These are phyloP conservation scores for Candida insectalens DNA, from an alignment of 805 yeast species.

Conservation along the genomic window DNA sequence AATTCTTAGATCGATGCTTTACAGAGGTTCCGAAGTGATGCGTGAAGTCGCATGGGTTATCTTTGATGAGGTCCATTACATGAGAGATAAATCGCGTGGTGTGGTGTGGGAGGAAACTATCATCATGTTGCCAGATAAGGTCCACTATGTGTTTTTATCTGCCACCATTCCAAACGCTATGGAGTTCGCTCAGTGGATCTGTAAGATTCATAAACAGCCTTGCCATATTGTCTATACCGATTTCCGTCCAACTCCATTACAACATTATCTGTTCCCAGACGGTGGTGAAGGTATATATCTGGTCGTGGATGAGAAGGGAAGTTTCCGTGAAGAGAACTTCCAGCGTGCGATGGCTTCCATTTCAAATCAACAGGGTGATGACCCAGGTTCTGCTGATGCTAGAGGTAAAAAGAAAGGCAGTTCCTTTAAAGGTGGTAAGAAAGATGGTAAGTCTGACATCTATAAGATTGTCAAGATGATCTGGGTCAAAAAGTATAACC, in stretches of 20 bases:
- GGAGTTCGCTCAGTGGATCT: slow-evolving; percentile 99
- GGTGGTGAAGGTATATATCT: slow-evolving; percentile 96
- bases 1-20: slow-evolving; percentile 88
- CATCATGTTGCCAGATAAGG: slow-evolving; percentile 94
- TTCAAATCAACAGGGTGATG: slow-evolving; percentile 75
- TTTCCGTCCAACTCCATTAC: slow-evolving; percentile 97
- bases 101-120: slow-evolving; percentile 99
- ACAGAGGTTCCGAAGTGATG: slow-evolving; percentile 91
- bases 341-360: slow-evolving; percentile 97
- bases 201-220: slow-evolving; percentile 89
- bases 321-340: slow-evolving; percentile 93
- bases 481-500: slow-evolving; percentile 92
- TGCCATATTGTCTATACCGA: slow-evolving; percentile 98
- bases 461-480: slow-evolving; percentile 97
- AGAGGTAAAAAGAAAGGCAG: slow-evolving; percentile 43
- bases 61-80: slow-evolving; percentile 97
- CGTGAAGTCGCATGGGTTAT: slow-evolving; percentile 97
- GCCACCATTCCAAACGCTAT: slow-evolving; percentile 97
- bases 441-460: slow-evolving; percentile 62
- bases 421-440: slow-evolving; percentile 79
- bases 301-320: slow-evolving; percentile 95
- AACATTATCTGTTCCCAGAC: slow-evolving; percentile 96
- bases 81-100: slow-evolving; percentile 93
- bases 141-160: slow-evolving; percentile 79
- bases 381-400: slow-evolving; percentile 51